Percentiles rank a stretch among this genome's conserved stretches.
Evolutionary conservation across 1,284 basidiomycete species (phyloP).

Genomic region (Cutaneotrichosporon daszewskae): DNA sequence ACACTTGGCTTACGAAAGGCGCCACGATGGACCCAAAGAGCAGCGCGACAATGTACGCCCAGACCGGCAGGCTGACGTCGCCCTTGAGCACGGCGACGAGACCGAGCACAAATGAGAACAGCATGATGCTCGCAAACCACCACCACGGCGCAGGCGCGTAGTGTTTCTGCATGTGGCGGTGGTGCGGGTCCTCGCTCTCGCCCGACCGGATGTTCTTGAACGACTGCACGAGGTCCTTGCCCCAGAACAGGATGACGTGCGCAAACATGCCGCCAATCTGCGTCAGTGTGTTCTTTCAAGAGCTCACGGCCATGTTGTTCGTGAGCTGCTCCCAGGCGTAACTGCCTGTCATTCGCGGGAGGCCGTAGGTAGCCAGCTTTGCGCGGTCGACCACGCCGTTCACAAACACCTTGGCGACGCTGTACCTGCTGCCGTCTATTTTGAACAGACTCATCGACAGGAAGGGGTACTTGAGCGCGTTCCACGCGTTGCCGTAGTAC

Average conservation of each 20-base stretch:
- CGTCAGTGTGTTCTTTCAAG: conserved; percentile 14
- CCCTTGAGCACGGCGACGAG: conserved; percentile 22
- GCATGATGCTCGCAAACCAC: conserved; percentile 28
- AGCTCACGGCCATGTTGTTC: conserved; percentile 27
- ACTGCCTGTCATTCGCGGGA: conserved; percentile 43
- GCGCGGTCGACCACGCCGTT: conserved; percentile 23
- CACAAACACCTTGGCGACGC: conserved; percentile 47
- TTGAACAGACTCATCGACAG: conserved; percentile 15
- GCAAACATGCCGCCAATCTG: conserved; percentile 61
- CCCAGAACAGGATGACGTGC: conserved; percentile 49
- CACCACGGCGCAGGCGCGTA: conserved; percentile 34
- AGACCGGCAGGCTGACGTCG: conserved; percentile 20
- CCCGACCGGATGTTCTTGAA: conserved; percentile 53
- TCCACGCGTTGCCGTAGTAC: conserved; percentile 33
- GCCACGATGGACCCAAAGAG: conserved; percentile 20
- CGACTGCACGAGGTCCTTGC: conserved; percentile 42
- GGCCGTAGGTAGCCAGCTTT: conserved; percentile 23
- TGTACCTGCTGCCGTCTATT: conserved; percentile 32
- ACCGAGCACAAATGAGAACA: conserved; percentile 20
- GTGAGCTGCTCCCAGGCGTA: conserved; percentile 58
- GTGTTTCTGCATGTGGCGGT: conserved; percentile 25
- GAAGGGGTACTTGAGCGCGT: conserved; percentile 15
- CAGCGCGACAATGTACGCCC: conserved; percentile 22
- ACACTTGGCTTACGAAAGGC: conserved; percentile 15
- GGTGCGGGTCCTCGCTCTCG: conserved; percentile 58